These are phyloP conservation scores for Ilyonectria destructans DNA, from an alignment of 2,329 filamentous ascomycete genomes.

Conservation along the genomic window DNA sequence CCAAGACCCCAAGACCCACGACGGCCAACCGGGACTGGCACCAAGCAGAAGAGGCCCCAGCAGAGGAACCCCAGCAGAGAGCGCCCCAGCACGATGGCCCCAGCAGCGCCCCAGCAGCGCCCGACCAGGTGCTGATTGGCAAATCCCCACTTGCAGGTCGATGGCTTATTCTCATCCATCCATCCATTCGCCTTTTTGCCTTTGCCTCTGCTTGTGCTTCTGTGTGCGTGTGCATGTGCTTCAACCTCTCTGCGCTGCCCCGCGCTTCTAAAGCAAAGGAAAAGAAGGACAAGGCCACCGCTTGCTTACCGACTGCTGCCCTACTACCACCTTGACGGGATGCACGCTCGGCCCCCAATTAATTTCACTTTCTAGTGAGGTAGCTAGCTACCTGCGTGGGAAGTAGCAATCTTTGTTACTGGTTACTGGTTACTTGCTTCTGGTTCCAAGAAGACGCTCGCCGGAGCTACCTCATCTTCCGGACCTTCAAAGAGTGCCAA, in stretches of 20 bases:
- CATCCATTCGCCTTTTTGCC: conserved; percentile 4
- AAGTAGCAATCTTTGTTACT: no score
- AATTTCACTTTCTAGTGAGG: background rate
- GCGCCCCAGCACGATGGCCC: conserved; percentile 10
- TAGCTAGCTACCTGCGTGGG: background rate
- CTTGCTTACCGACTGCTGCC: background rate
- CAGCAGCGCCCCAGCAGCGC: conserved; percentile 30
- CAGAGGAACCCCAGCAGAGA: conserved; percentile 16
- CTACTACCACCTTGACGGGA: background rate
- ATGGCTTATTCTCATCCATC: conserved; percentile 19
- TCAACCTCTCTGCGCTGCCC: background rate
- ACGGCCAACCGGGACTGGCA: conserved; percentile 16
- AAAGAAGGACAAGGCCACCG: background rate
- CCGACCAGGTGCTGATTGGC: conserved; percentile 30
- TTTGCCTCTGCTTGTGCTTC: background rate
- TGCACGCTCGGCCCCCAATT: background rate
- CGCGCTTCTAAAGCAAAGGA: background rate
- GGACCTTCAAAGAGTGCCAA: background rate
- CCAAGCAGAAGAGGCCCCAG: conserved; percentile 13
- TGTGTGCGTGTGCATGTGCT: background rate
- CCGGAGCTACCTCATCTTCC: background rate
- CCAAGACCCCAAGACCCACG: conserved; percentile 9
- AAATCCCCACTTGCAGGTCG: conserved; percentile 24
- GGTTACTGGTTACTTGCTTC: background rate
- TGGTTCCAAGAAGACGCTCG: background rate